phyloP scores from a whole-genome alignment of 768 basidiomycete genomes.

The Boletus patriciae region DNA sequence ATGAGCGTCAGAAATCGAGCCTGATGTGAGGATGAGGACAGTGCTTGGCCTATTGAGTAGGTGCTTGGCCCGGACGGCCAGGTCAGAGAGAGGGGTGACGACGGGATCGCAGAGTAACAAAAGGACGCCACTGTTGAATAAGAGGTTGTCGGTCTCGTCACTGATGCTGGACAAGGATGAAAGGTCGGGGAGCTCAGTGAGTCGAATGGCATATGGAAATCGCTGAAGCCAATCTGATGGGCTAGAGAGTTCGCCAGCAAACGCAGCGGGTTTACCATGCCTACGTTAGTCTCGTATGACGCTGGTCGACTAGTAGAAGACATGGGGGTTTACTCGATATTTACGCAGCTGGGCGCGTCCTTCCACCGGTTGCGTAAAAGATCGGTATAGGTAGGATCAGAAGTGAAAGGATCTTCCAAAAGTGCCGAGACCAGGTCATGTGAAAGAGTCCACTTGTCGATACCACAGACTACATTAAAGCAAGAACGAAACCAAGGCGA shows the following conservation, averaged over 20 bases:
- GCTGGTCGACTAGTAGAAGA: neutral
- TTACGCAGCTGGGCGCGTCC: constrained; percentile 25
- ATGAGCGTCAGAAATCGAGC: constrained; percentile 20
- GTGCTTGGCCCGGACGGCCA: constrained; percentile 28
- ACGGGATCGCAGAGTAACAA: constrained; percentile 64
- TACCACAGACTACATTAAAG: constrained; percentile 51
- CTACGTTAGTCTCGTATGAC: constrained; percentile 10
- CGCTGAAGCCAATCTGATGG: constrained; percentile 57
- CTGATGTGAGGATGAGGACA: constrained; percentile 44
- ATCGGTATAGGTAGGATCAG: constrained; percentile 45
- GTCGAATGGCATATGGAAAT: constrained; percentile 50
- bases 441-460: constrained; percentile 54
- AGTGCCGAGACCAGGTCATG: constrained; percentile 67
- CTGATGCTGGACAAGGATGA: constrained; percentile 15
- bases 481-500: neutral
- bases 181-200: constrained; percentile 40
- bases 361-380: constrained; percentile 53
- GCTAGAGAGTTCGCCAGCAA: constrained; percentile 35
- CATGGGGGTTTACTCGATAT: constrained; percentile 26
- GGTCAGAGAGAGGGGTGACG: constrained; percentile 45
- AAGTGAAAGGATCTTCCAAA: constrained; percentile 66
- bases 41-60: constrained; percentile 41
- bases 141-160: constrained; percentile 20
- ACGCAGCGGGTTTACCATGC: constrained; percentile 24
- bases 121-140: constrained; percentile 55